These are phyloP conservation scores for Alisma plantagoaquatica DNA, from an alignment of 106 monocot genomes.

Conservation along the genomic window DNA sequence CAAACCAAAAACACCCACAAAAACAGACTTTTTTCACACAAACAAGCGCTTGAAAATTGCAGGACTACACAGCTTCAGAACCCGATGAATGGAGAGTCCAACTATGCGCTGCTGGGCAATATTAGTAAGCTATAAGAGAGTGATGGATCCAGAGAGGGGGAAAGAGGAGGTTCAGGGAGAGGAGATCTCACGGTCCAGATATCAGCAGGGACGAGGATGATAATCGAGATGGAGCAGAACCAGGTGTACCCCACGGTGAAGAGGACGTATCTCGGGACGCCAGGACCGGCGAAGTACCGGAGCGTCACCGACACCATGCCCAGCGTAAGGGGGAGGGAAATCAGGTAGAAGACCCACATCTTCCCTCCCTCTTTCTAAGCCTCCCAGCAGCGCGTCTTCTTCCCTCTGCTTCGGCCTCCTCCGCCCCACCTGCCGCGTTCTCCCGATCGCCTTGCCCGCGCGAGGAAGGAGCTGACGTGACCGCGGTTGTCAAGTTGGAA, in stretches of 20 bases:
- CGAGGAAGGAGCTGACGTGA: too few species aligned
- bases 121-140: too few species aligned
- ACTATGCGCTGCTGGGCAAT: too few species aligned
- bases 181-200: constrained; percentile 79
- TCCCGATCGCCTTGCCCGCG: too few species aligned
- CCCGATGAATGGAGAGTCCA: not conserved
- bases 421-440: not conserved
- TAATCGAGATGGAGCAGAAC: constrained; percentile 96
- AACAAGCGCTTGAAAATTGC: not conserved
- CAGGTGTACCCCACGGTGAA: constrained; percentile 96
- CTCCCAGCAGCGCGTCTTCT: constrained; percentile 2
- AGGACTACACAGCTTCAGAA: not conserved
- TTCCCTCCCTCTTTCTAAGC: not conserved
- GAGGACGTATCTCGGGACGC: constrained; percentile 75
- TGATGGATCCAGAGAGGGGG: not conserved
- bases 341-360: constrained; percentile 98
- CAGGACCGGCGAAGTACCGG: constrained; percentile 91
- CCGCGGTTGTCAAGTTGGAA: too few species aligned
- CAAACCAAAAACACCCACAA: not conserved
- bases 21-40: not conserved
- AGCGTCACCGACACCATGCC: constrained; percentile 90
- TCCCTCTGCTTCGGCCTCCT: not conserved
- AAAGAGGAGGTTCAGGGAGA: not conserved
- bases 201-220: constrained; percentile 98
- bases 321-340: constrained; percentile 83